Percentiles rank a stretch among this genome's conserved stretches.
These are phyloP conservation scores for Nepenthes gracilis DNA, from an alignment of 148 eudicot genomes.

Conservation along the genomic window DNA sequence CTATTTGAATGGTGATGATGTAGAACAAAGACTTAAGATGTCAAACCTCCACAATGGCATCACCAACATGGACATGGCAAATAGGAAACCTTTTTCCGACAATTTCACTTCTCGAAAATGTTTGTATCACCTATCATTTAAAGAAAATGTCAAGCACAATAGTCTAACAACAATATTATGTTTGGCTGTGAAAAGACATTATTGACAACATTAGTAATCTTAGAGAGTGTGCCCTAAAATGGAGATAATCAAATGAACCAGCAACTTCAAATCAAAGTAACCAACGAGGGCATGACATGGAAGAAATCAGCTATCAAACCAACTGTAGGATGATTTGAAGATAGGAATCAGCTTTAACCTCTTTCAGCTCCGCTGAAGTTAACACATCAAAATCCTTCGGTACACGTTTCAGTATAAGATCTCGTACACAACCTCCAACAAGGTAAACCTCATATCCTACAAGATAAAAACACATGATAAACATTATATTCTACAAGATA, in stretches of 20 bases:
- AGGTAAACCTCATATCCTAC: slow-evolving; percentile 88
- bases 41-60: slow-evolving; percentile 50
- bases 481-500: too few species aligned
- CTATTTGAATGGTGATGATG: neutral
- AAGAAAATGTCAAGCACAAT: neutral
- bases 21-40: neutral
- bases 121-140: slow-evolving; percentile 32
- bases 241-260: neutral
- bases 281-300: neutral
- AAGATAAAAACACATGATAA: neutral
- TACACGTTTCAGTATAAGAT: slow-evolving; percentile 67
- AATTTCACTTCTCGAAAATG: slow-evolving; percentile 37
- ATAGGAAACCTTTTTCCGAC: slow-evolving; percentile 76
- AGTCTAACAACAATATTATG: neutral
- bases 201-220: neutral
- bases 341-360: slow-evolving; percentile 32
- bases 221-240: neutral
- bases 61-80: slow-evolving; percentile 61
- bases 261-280: neutral
- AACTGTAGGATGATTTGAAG: neutral
- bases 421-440: slow-evolving; percentile 96
- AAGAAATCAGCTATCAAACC: neutral
- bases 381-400: slow-evolving; percentile 90
- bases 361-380: slow-evolving; percentile 74
- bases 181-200: neutral